Conservation (phyloP, 2,329 filamentous ascomycete genomes). For the Apiospora pterosperma region DNA sequence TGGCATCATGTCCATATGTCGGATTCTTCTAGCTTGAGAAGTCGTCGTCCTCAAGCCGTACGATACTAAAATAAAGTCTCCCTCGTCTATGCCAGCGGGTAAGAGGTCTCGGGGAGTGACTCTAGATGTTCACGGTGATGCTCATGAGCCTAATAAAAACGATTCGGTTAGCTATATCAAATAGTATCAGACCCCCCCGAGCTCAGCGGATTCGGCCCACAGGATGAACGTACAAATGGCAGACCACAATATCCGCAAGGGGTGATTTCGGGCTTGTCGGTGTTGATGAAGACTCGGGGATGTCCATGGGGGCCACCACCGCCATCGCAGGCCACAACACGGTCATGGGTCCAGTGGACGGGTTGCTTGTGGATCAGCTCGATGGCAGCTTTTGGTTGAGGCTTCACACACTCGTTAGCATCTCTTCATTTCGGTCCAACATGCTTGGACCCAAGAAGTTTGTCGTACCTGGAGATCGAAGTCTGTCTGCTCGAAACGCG, state of each 20-base stretch:
- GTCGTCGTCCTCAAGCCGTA: not conserved
- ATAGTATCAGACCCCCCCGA: not conserved
- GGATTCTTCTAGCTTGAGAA: not conserved
- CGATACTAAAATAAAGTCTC: not conserved
- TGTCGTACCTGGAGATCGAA: conserved; percentile 79
- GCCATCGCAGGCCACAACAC: conserved; percentile 83
- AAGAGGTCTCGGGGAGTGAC: conserved; percentile 74
- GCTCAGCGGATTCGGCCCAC: not conserved
- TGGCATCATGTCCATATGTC: not conserved
- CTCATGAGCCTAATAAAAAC: conserved; percentile 71
- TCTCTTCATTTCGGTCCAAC: conserved; percentile 4
- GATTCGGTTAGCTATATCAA: conserved; percentile 11
- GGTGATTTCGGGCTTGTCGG: conserved; percentile 92
- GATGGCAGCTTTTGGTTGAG: conserved; percentile 84
- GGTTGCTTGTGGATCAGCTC: conserved; percentile 95
- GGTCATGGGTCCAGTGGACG: conserved; percentile 84
- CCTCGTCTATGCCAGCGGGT: conserved; percentile 63
- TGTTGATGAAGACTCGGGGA: conserved; percentile 94
- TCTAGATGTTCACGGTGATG: conserved; percentile 83
- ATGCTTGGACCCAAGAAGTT: not conserved
- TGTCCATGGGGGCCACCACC: conserved; percentile 89
- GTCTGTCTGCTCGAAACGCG: conserved; percentile 95
- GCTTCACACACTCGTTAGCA: conserved; percentile 51
- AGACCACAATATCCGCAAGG: conserved; percentile 90
- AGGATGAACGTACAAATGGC: conserved; percentile 69